phyloP scores from a whole-genome alignment of 2,329 filamentous ascomycete species.

The Aureobasidium sp. region DNA sequence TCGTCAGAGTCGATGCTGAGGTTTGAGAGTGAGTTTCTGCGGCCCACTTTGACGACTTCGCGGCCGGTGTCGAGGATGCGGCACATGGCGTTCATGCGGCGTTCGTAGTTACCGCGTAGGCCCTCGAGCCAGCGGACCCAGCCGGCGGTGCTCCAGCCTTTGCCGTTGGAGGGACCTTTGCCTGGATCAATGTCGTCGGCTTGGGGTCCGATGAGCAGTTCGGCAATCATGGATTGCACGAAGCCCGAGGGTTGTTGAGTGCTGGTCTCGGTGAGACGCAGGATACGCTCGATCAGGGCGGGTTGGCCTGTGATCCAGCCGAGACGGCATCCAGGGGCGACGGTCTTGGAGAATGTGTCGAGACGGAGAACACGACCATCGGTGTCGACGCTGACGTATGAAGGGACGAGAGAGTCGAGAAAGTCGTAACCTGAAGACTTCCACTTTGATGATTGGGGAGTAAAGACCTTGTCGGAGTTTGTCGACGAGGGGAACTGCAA shows the following conservation, averaged over 20 bases:
- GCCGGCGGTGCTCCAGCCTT: slow-evolving; percentile 69
- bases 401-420: slow-evolving; percentile 74
- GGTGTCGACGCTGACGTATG: slow-evolving; percentile 70
- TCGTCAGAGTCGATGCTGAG: slow-evolving; percentile 31
- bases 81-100: slow-evolving; percentile 76
- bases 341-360: slow-evolving; percentile 90
- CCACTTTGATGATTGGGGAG: slow-evolving; percentile 25
- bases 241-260: slow-evolving; percentile 87
- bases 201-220: slow-evolving; percentile 63
- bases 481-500: slow-evolving; percentile 74
- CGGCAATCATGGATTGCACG: slow-evolving; percentile 73
- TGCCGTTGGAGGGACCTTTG: slow-evolving; percentile 41
- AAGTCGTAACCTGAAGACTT: slow-evolving; percentile 63
- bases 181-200: slow-evolving; percentile 29
- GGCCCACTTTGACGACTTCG: slow-evolving; percentile 56
- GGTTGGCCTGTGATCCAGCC: slow-evolving; percentile 89
- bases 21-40: slow-evolving; percentile 28
- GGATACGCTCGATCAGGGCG: slow-evolving; percentile 62
- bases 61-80: slow-evolving; percentile 60
- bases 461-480: slow-evolving; percentile 23
- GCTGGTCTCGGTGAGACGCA: slow-evolving; percentile 64
- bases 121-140: slow-evolving; percentile 90
- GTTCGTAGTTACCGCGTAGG: slow-evolving; percentile 73
- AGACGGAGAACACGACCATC: slow-evolving; percentile 83
- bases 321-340: slow-evolving; percentile 80